A percentile compares a stretch with the other conserved stretches of the same genome.
phyloP scores from a whole-genome alignment of 2,329 filamentous ascomycete genomes.

The Lecanicillium sp. region DNA sequence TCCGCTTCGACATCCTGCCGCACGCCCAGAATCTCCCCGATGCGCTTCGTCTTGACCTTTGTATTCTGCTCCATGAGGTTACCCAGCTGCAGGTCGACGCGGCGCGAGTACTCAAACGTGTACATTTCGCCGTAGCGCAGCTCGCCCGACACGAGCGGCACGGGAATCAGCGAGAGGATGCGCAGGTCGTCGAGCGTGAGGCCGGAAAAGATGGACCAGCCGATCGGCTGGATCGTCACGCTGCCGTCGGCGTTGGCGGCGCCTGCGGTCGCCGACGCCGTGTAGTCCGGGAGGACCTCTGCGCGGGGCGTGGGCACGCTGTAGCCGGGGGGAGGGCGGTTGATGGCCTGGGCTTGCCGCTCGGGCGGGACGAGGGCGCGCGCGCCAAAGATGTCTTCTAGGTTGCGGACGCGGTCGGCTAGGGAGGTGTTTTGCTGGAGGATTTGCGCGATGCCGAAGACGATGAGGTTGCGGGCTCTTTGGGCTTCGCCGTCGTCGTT shows the following conservation, averaged over 20 bases:
- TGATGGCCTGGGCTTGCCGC: constrained; percentile 7
- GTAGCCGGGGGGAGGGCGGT: constrained; percentile 9
- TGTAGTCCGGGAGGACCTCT: constrained; percentile 11
- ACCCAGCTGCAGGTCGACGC: constrained; percentile 5
- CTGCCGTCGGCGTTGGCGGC: constrained; percentile 20
- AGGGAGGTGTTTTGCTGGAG: constrained; percentile 10
- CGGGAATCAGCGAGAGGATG: constrained; percentile 10
- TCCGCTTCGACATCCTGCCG: background rate
- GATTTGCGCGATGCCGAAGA: constrained; percentile 8
- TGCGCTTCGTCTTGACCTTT: constrained; percentile 3
- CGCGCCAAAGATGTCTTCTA: constrained; percentile 10
- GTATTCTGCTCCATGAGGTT: constrained; percentile 4
- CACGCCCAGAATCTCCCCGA: constrained; percentile 8
- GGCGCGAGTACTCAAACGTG: constrained; percentile 7
- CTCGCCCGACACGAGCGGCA: constrained; percentile 11
- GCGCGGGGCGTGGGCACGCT: constrained; percentile 5
- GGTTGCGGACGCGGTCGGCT: constrained; percentile 7
- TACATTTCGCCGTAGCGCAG: constrained; percentile 8
- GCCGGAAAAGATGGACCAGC: constrained; percentile 12
- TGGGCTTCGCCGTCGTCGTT: constrained; percentile 8
- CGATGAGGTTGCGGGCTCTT: constrained; percentile 7
- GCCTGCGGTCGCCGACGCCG: constrained; percentile 14
- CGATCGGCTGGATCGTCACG: constrained; percentile 9
- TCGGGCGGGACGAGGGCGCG: constrained; percentile 5
- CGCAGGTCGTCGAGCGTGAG: constrained; percentile 11